Base-by-base conservation (phyloP, 2,329 filamentous ascomycete species). In the Diaporthe citri region DNA sequence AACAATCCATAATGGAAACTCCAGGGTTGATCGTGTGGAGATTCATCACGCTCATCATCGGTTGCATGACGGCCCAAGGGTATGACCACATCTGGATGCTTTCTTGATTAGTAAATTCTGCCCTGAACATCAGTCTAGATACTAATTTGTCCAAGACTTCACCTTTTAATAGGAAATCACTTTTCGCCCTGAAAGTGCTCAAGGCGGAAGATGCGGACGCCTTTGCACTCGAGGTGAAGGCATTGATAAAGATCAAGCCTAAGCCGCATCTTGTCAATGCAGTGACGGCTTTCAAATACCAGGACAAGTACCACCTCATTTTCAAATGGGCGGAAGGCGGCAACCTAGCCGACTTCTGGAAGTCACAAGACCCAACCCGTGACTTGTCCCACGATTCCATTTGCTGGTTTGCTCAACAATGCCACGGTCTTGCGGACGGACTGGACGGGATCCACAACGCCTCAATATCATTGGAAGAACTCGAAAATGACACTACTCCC, bases 41-140 rank as follows among this genome's bases (percentile, higher is more conserved):
- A 31, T 67, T 28, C 64, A 67, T 25, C 31, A 39, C 17, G 64
- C 64, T 9, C 64, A 67, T 67, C 46, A 67, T 67, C n/a, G 46
- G 15, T 39, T 39, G 20, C n/a, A 31, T 4, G 20, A 52, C 5
- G 4, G 28, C n/a, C 25, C n/a, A 34, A 34, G 52, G 41, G 25
- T 52, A 36, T 4, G 4, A 4, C 20, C 3, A 17, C 4, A 8
- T 25, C 46, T 25, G 5, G 2, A 41, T 25, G 9, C 12, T 10
- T 3, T 25, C 10, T 13, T 41, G 5, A 5, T n/a, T 2, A 25
- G 4, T 8, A 41, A 41, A 10, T 2, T n/a, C n/a, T n/a, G n/a
- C n/a, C n/a, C n/a, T n/a, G n/a, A n/a, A n/a, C n/a, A n/a, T n/a
- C n/a, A n/a, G n/a, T n/a, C n/a, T n/a, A n/a, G n/a, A n/a, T n/a